Evolutionary conservation across 345 rosid genomes (phyloP), one percentile per base, ranked within the genome.

Genomic region (Heritiera fomes): DNA sequence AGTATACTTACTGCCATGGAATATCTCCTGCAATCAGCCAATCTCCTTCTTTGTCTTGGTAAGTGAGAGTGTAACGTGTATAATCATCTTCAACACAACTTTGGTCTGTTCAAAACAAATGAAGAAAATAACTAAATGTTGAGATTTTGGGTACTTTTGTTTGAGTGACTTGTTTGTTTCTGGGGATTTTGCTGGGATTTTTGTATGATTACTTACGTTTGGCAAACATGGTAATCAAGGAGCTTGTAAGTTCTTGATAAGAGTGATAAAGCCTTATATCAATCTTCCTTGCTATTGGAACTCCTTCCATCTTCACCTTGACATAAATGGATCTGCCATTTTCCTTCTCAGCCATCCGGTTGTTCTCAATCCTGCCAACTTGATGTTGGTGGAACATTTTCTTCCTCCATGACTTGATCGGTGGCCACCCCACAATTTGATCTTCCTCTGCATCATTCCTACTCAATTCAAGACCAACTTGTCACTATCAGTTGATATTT

Each of bases 261-360:
- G 93, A 89, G 72, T 78, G 78, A 73, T 78, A 89, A 79, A 79
- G 85, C 74, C 78, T 87, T 13, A 91, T 67, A 80, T 92, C 81
- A 76, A 92, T 79, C 78, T 91, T 92, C 72, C 95, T 89, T 80
- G 87, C 73, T 73, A 92, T 91, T 52, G 88, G 84, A 20, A 84
- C 88, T 43, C 94, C 97, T 77, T 91, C 90, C 97, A 92, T 92
- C 86, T 91, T 89, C 78, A 92, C 95, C 79, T 92, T 91, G 13
- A 92, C 92, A 79, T 79, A 87, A 82, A 59, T 85, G 71, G 92
- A 78, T 65, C 85, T 75, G 11, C 78, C 49, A 34, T 72, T 72
- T 28, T 56, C 84, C 71, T 43, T 68, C 30, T 55, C 53, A 56
- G 49, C 41, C n/a, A 47, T 71, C 81, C 69, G 67, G 47, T 71